Evolutionary conservation across 2,329 filamentous ascomycete genomes (phyloP).

Genomic region (Podosphaera aphanis): DNA sequence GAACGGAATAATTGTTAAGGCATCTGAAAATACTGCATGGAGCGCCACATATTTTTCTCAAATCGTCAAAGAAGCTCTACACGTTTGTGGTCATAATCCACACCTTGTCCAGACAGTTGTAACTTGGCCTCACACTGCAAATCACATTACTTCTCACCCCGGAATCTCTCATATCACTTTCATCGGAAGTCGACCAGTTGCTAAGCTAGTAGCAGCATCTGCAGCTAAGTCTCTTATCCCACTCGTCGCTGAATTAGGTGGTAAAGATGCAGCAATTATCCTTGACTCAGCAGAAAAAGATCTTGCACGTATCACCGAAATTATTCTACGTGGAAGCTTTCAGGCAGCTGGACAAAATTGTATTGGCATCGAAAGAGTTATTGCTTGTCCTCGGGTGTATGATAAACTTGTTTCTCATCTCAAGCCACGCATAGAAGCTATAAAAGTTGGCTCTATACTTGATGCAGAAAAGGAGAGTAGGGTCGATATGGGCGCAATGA

Average conservation of each 20-base stretch:
- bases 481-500: conserved; percentile 72
- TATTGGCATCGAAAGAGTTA: conserved; percentile 84
- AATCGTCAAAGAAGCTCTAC: conserved; percentile 56
- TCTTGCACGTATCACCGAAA: conserved; percentile 50
- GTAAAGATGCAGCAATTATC: conserved; percentile 80
- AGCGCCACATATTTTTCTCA: conserved; percentile 60
- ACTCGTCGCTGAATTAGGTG: conserved; percentile 74
- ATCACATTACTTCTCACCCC: conserved; percentile 63
- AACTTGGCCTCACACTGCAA: conserved; percentile 70
- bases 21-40: conserved; percentile 90
- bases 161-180: conserved; percentile 79
- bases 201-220: conserved; percentile 66
- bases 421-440: conserved; percentile 44
- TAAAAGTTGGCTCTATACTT: conserved; percentile 54
- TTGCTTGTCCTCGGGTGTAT: conserved; percentile 59
- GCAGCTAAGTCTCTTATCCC: conserved; percentile 74
- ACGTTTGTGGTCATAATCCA: conserved; percentile 60
- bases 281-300: conserved; percentile 47
- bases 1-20: conserved; percentile 81
- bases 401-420: conserved; percentile 46
- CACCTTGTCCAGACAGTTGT: conserved; percentile 63
- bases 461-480: conserved; percentile 22
- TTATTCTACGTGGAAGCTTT: conserved; percentile 79
- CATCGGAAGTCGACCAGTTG: conserved; percentile 73
- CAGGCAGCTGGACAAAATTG: conserved; percentile 94